A percentile compares a stretch with the other conserved stretches of the same genome.
Evolutionary conservation across 163 green algal species (phyloP).

Genomic region (Chlorella variabilis): DNA sequence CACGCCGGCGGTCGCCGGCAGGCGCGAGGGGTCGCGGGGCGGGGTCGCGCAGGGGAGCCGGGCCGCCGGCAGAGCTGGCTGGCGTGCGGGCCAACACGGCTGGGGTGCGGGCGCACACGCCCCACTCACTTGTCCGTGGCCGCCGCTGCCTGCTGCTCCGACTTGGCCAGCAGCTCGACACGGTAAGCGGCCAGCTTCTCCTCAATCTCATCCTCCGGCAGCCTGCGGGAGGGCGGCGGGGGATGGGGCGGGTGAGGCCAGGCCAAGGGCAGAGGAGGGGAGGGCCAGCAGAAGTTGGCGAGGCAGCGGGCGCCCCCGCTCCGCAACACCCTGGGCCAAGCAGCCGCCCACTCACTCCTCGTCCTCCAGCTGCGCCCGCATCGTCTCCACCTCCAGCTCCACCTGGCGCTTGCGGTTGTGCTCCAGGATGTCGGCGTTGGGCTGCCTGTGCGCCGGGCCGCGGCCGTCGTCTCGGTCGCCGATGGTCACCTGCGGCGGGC

Average conservation of each 20-base stretch:
- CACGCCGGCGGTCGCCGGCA: no score
- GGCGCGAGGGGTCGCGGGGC: no score
- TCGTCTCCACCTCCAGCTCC: conserved; percentile 87
- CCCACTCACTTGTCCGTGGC: background rate
- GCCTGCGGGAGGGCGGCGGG: conserved; percentile 39
- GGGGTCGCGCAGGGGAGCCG: no score
- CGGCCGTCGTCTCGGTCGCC: conserved; percentile 27
- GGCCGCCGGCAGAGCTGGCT: no score
- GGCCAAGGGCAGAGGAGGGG: no score
- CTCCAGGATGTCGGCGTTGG: conserved; percentile 91
- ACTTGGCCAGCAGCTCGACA: conserved; percentile 40
- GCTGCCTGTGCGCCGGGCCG: conserved; percentile 61
- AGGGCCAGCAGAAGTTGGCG: no score
- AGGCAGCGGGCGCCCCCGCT: no score
- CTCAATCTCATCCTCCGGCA: conserved; percentile 70
- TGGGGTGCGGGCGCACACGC: background rate
- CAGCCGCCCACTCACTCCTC: conserved; percentile 62
- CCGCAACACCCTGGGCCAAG: no score
- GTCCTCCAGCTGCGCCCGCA: conserved; percentile 83
- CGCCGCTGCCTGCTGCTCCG: conserved; percentile 32
- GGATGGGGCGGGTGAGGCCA: no score
- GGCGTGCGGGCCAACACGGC: no score
- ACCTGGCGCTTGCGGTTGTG: conserved; percentile 95
- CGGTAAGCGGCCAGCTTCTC: conserved; percentile 56
- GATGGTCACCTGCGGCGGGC: conserved; percentile 33